Percentiles rank a stretch among this genome's conserved stretches.
Conservation (phyloP, 495 filamentous ascomycete species). For the Aspergillus baeticus region DNA sequence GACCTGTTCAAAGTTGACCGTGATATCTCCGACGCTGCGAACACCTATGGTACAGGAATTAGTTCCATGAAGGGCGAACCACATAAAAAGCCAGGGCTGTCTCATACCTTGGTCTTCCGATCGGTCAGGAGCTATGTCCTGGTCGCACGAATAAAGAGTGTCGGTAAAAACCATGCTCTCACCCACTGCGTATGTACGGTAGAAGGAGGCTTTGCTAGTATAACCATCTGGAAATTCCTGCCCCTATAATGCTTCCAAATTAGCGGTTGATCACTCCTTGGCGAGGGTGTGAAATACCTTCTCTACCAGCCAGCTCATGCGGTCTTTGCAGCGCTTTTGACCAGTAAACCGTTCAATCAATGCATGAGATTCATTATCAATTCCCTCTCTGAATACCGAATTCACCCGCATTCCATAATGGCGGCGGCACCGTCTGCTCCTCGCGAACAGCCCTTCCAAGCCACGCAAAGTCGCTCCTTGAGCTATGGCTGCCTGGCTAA, state of each 20-base stretch:
- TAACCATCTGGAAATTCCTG: too few species aligned
- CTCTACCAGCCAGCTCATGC: too few species aligned
- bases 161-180: too few species aligned
- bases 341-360: not conserved
- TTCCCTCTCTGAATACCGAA: not conserved
- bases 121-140: not conserved
- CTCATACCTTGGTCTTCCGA: too few species aligned
- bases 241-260: too few species aligned
- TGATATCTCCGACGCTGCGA: constrained; percentile 2
- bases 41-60: too few species aligned
- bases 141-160: not conserved
- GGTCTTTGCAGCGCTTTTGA: not conserved
- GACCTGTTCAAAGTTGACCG: not conserved
- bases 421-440: not conserved
- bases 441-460: not conserved
- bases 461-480: constrained; percentile 11
- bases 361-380: not conserved
- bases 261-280: too few species aligned
- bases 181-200: too few species aligned
- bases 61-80: too few species aligned
- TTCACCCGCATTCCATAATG: not conserved
- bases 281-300: too few species aligned
- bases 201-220: too few species aligned
- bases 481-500: constrained; percentile 10
- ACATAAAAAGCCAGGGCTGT: not conserved